Percentiles rank a stretch among this genome's conserved stretches.
Conservation (phyloP, 2,329 filamentous ascomycete species). For the Beauveria brongniartii region DNA sequence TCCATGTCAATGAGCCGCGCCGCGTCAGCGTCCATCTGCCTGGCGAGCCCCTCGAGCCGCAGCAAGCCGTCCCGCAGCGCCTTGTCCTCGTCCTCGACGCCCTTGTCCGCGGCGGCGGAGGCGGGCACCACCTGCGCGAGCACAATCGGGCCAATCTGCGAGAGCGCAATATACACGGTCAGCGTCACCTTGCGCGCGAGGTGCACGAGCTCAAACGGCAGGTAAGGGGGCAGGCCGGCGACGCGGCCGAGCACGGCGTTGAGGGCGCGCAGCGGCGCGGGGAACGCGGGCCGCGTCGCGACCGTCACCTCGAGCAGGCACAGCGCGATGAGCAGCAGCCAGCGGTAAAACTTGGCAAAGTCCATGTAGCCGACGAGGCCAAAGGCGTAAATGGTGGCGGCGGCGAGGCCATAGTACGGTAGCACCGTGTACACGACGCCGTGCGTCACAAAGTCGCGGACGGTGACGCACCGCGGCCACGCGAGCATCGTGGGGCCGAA, state of each 20-base stretch:
- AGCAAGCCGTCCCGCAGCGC: constrained; percentile 54
- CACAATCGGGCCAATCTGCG: constrained; percentile 67
- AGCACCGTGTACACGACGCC: constrained; percentile 52
- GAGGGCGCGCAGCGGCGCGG: constrained; percentile 35
- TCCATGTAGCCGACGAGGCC: constrained; percentile 60
- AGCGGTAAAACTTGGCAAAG: constrained; percentile 58
- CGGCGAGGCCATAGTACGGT: constrained; percentile 53
- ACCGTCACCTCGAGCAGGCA: constrained; percentile 49
- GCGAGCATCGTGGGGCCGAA: constrained; percentile 66
- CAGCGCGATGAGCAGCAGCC: constrained; percentile 47
- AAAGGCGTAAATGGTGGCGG: constrained; percentile 50
- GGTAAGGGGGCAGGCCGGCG: constrained; percentile 48
- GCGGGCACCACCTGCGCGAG: constrained; percentile 21
- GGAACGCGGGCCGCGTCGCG: constrained; percentile 46
- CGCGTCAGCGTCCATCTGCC: constrained; percentile 60
- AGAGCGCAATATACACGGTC: constrained; percentile 74
- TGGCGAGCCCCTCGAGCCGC: constrained; percentile 53
- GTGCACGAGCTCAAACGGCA: constrained; percentile 78
- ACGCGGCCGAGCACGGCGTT: constrained; percentile 35
- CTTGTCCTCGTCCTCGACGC: constrained; percentile 31
- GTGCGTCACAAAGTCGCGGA: constrained; percentile 63
- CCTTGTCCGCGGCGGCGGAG: constrained; percentile 17
- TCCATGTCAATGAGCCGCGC: constrained; percentile 66
- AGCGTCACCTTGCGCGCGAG: constrained; percentile 69
- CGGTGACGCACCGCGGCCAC: constrained; percentile 59